Conservation (phyloP, 805 yeast species). For the Kluyveromyces lactis region DNA sequence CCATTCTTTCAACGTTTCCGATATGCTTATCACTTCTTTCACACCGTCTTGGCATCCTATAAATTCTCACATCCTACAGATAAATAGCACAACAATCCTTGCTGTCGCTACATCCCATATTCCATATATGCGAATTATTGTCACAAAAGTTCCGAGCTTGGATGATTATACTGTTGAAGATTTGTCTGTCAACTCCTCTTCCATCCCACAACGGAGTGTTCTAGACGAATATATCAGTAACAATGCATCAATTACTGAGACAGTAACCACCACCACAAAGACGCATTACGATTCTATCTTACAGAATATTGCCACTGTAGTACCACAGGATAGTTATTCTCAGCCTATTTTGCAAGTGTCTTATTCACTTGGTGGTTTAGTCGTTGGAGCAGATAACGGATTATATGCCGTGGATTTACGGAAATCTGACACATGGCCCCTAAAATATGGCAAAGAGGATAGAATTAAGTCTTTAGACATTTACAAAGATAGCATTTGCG, state of each 20-base stretch:
- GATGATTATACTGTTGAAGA: neutral
- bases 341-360: conserved; percentile 21
- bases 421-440: conserved; percentile 23
- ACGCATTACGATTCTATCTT: conserved; percentile 20
- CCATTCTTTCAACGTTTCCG: conserved; percentile 41
- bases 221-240: neutral
- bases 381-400: conserved; percentile 23
- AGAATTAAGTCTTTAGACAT: conserved; percentile 22
- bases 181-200: neutral
- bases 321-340: conserved; percentile 23
- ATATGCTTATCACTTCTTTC: conserved; percentile 11
- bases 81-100: conserved; percentile 20
- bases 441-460: conserved; percentile 19
- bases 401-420: conserved; percentile 22
- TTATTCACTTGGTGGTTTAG: conserved; percentile 13
- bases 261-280: neutral
- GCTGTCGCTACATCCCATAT: conserved; percentile 69
- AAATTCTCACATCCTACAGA: conserved; percentile 1
- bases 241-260: neutral
- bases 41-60: neutral
- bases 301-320: conserved; percentile 22
- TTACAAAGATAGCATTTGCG: conserved; percentile 6
- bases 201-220: neutral
- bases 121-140: conserved; percentile 65
- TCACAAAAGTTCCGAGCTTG: conserved; percentile 37